Conservation (phyloP, 2,329 filamentous ascomycete species). For the Penicillium sp. region DNA sequence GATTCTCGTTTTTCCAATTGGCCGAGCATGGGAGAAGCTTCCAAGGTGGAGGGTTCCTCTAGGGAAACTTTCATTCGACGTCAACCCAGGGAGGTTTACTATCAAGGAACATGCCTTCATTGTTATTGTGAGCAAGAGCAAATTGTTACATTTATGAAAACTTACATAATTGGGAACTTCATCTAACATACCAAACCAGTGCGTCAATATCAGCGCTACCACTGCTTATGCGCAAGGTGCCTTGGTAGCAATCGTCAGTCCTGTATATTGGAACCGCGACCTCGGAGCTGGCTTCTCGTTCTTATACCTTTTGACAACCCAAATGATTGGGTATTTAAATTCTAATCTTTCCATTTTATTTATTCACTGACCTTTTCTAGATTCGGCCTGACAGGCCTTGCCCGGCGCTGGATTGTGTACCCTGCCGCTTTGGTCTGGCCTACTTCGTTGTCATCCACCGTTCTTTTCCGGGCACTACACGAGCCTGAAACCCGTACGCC, state of each 20-base stretch:
- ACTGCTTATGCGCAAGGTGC: constrained; percentile 26
- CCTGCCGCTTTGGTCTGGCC: constrained; percentile 21
- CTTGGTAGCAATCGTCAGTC: constrained; percentile 33
- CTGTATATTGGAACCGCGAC: constrained; percentile 34
- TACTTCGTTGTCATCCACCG: constrained; percentile 18
- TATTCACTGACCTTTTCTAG: neutral
- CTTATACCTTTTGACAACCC: constrained; percentile 30
- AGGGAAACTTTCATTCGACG: constrained; percentile 17
- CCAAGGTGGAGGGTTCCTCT: constrained; percentile 22
- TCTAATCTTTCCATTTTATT: too few relatives aligned
- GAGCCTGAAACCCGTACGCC: constrained; percentile 13
- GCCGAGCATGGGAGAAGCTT: constrained; percentile 22
- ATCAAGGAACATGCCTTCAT: constrained; percentile 25
- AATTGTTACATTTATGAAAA: neutral
- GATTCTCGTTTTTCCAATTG: constrained; percentile 20
- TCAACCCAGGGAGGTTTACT: constrained; percentile 21
- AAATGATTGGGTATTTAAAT: constrained; percentile 26
- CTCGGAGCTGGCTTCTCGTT: constrained; percentile 33
- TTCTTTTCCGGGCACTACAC: constrained; percentile 20
- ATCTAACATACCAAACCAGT: constrained; percentile 9
- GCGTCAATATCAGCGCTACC: constrained; percentile 30
- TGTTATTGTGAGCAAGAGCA: constrained; percentile 15
- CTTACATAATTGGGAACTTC: neutral
- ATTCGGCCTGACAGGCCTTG: constrained; percentile 20
- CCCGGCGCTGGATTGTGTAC: constrained; percentile 22